Evolutionary conservation across 371 early-diverging fungal species (phyloP).

Genomic region (Batrachochytrium dendrobatidis): DNA sequence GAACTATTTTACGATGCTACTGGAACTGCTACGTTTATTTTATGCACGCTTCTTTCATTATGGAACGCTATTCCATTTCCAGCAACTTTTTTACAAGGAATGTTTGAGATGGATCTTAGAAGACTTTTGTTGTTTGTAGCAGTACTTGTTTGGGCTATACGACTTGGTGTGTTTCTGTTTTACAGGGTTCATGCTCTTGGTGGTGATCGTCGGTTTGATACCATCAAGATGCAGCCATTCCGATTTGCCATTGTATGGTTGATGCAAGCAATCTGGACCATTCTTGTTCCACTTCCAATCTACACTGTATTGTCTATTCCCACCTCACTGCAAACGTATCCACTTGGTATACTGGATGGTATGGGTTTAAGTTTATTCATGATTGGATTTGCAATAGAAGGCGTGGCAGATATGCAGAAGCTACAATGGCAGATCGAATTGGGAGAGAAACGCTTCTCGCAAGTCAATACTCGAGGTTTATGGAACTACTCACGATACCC

Average conservation of each 20-base stretch:
- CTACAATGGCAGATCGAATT: slow-evolving; percentile 17
- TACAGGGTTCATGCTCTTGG: slow-evolving; percentile 8
- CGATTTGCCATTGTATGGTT: slow-evolving; percentile 28
- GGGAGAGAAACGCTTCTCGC: slow-evolving; percentile 12
- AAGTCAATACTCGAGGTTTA: slow-evolving; percentile 31
- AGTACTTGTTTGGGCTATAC: slow-evolving; percentile 26
- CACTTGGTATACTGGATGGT: slow-evolving; percentile 22
- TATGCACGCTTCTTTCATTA: neutral
- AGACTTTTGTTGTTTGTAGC: slow-evolving; percentile 27
- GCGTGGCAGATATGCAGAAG: slow-evolving; percentile 38
- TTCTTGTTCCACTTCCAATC: slow-evolving; percentile 32
- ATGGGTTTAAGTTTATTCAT: slow-evolving; percentile 36
- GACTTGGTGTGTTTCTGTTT: slow-evolving; percentile 38
- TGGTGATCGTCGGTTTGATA: slow-evolving; percentile 25
- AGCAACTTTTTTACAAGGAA: no score
- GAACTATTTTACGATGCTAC: neutral
- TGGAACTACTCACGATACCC: slow-evolving; percentile 38
- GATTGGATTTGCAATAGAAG: slow-evolving; percentile 35
- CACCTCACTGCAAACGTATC: slow-evolving; percentile 16
- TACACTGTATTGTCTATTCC: slow-evolving; percentile 29
- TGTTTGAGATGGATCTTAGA: slow-evolving; percentile 10
- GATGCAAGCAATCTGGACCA: slow-evolving; percentile 39
- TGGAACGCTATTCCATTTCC: neutral
- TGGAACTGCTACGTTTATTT: neutral
- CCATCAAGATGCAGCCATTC: slow-evolving; percentile 23